phyloP scores from a whole-genome alignment of 1,284 basidiomycete genomes.

The Lentinula novae-zelandiae region DNA sequence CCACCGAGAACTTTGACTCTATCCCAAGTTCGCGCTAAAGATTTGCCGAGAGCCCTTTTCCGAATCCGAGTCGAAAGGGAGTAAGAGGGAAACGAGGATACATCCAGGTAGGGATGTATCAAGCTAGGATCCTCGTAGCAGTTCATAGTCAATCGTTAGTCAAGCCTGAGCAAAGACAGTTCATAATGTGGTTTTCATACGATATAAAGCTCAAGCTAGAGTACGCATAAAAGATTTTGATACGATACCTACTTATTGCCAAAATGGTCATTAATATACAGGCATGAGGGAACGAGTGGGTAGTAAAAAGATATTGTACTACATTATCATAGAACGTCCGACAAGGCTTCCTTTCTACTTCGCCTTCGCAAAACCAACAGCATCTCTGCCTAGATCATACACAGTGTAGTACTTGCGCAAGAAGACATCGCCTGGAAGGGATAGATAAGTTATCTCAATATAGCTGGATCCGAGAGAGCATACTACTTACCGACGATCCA shows the following conservation, averaged over 20 bases:
- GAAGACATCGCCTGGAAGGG: constrained; percentile 70
- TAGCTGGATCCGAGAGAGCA: not conserved
- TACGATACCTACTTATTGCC: not conserved
- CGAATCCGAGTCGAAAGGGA: not conserved
- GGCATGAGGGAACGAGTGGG: not conserved
- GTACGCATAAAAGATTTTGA: not conserved
- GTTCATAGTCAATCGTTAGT: not conserved
- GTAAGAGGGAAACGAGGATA: not conserved
- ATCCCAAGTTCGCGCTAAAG: constrained; percentile 6
- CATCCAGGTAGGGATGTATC: not conserved
- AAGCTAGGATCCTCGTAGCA: not conserved
- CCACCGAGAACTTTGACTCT: constrained; percentile 53
- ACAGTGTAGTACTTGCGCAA: constrained; percentile 91
- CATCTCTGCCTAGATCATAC: constrained; percentile 84
- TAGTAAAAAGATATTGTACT: not conserved
- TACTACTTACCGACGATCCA: constrained; percentile 85
- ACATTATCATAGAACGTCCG: not conserved
- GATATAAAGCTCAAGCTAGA: not conserved
- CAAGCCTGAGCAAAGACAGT: not conserved
- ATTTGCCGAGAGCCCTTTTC: not conserved
- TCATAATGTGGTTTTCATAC: not conserved
- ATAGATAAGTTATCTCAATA: constrained; percentile 8
- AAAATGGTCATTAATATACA: not conserved
- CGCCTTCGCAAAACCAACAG: constrained; percentile 79
- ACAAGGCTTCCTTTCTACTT: not conserved